Evolutionary conservation across 192 early-diverging fungal genomes (phyloP).

Genomic region (Diversispora epigaea): DNA sequence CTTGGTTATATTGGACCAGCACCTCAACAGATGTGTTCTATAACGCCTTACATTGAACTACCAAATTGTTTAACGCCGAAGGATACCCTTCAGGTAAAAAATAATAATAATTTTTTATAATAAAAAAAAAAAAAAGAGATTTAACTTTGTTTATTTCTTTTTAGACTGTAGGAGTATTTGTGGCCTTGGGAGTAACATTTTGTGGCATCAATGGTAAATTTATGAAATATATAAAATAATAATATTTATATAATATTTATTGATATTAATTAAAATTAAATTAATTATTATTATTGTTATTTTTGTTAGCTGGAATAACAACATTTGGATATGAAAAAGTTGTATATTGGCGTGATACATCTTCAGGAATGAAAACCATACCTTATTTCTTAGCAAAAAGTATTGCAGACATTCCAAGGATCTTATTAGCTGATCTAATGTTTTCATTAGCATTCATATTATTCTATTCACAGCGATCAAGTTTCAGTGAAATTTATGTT

Average conservation of each 20-base stretch:
- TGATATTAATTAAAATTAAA: too few relatives aligned
- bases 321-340: slow-evolving; percentile 66
- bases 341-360: slow-evolving; percentile 65
- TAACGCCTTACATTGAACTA: slow-evolving; percentile 35
- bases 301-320: slow-evolving; percentile 39
- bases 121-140: too few relatives aligned
- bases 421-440: slow-evolving; percentile 58
- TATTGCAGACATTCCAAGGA: slow-evolving; percentile 60
- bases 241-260: too few relatives aligned
- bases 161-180: slow-evolving; percentile 53
- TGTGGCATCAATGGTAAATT: slow-evolving; percentile 51
- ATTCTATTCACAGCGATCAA: slow-evolving; percentile 49
- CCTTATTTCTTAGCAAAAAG: slow-evolving; percentile 65
- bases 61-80: background rate
- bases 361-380: slow-evolving; percentile 55
- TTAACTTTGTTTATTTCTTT: background rate
- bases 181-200: slow-evolving; percentile 58
- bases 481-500: slow-evolving; percentile 37
- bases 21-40: slow-evolving; percentile 47
- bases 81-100: slow-evolving; percentile 2
- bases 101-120: too few relatives aligned
- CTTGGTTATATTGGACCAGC: slow-evolving; percentile 53
- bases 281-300: too few relatives aligned
- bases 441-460: slow-evolving; percentile 59
- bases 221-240: background rate